Base-by-base conservation (phyloP, 2,329 filamentous ascomycete species). In the Domatiomyces globalis region DNA sequence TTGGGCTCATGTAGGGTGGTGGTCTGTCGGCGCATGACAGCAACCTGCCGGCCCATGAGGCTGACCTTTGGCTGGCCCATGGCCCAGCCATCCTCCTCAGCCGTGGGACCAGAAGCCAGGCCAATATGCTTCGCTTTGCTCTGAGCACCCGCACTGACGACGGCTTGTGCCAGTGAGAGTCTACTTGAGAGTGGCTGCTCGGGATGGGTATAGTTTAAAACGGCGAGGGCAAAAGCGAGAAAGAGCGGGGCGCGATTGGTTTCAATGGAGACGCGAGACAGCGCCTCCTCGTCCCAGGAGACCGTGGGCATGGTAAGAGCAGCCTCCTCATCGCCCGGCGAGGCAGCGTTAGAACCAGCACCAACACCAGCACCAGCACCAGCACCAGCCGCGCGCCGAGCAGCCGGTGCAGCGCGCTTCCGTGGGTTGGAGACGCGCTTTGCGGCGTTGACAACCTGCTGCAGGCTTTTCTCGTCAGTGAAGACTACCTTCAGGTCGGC, bases 201-300 rank as follows among this genome's bases (percentile, higher is more conserved):
- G 0, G 87, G 85, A 83, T 89, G 90, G 0, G 86, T 94, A 63
- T 84, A 81, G 45, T 84, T 82, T 46, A 94, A 65, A 47, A 90
- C 64, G 54, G 80, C 78, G 12, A 87, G 77, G 0, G 84, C 81
- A 66, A 94, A 94, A 0, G 87, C 87, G 4, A 94, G 73, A 1
- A 94, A 80, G 1, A 94, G 69, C 1, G 88, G 87, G 1, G 88
- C 87, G 42, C 88, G 75, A 61, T 94, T 94, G 0, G 86, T 92
- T 55, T 81, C 70, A 1, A 94, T 59, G 0, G 72, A 69, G 1
- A 78, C 77, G 1, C 69, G 65, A 12, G 72, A 70, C 4, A 94
- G 77, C 6, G 73, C 67, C 1, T 78, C 73, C 59, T 56, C 33
- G 29, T 58, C 49, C 10, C 55, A 5, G 5, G 52, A 49, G 17